Evolutionary conservation across 2,329 filamentous ascomycete genomes (phyloP).

Genomic region (Sclerotinia borealis): DNA sequence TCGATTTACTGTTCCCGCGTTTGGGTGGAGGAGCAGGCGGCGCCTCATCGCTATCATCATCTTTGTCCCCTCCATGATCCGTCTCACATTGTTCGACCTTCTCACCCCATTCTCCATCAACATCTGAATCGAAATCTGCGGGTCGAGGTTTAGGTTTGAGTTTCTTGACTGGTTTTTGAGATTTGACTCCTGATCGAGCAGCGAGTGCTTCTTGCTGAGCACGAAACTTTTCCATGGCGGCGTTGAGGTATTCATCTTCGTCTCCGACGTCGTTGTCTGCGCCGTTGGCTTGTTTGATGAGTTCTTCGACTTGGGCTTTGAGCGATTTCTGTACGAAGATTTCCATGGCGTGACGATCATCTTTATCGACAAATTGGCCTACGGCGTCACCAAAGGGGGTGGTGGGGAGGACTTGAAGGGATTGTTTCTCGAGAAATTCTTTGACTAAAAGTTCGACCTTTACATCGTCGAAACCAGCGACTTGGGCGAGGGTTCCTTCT

Average conservation of each 20-base stretch:
- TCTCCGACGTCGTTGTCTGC: slow-evolving; percentile 58
- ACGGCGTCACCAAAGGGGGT: slow-evolving; percentile 92
- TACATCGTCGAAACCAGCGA: slow-evolving; percentile 59
- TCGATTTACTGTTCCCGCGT: background rate
- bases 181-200: slow-evolving; percentile 52
- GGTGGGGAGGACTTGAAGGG: slow-evolving; percentile 85
- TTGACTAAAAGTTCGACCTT: slow-evolving; percentile 85
- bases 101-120: slow-evolving; percentile 81
- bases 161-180: slow-evolving; percentile 37
- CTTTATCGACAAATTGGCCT: slow-evolving; percentile 86
- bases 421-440: slow-evolving; percentile 75
- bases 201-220: slow-evolving; percentile 65
- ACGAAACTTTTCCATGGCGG: slow-evolving; percentile 68
- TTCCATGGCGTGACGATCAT: slow-evolving; percentile 89
- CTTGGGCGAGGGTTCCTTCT: slow-evolving; percentile 54
- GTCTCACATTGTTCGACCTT: slow-evolving; percentile 33
- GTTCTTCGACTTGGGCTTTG: slow-evolving; percentile 61
- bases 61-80: slow-evolving; percentile 27
- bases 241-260: slow-evolving; percentile 63
- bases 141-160: slow-evolving; percentile 68
- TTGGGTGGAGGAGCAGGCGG: slow-evolving; percentile 27
- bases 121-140: slow-evolving; percentile 78
- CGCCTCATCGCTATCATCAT: slow-evolving; percentile 41
- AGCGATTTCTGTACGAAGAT: slow-evolving; percentile 69
- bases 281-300: slow-evolving; percentile 41